Base-by-base conservation (phyloP, 495 filamentous ascomycete genomes). In the Cryomyces antarcticus region DNA sequence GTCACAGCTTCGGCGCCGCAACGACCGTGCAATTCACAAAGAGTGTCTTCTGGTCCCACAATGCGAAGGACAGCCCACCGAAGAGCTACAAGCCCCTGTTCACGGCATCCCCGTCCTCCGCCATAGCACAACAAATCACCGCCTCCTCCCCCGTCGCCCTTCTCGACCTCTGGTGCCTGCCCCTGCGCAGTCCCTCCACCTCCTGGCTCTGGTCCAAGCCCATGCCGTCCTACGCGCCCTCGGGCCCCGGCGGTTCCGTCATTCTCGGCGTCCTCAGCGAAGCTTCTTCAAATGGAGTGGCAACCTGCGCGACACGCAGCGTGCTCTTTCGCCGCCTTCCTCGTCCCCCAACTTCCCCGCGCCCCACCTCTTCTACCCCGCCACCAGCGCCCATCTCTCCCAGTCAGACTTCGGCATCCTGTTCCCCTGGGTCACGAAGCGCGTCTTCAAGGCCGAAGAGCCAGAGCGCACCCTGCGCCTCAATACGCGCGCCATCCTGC, bases 321-420 rank as follows among this genome's bases (percentile, higher is more conserved):
- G 63, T 0, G 54, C 71, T 2, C 55, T 85, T 0, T 73, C 56
- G 0, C 50, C 51, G 37, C 48, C 52, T 7, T 46, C 51, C 5
- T 30, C 17, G 4, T 38, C 47, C 5, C 33, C 46, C 24, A 28
- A 42, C 29, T 44, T 45, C 37, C 41, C 52, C 3, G 51, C 45
- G 1, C 47, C 56, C 4, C 52, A 46, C 30, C 49, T 83, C 42
- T 86, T 75, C 57, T 86, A 77, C 52, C 69, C 73, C 2, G 49
- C 57, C 7, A 51, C 58, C 7, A 74, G 70, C 4, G 80, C 80
- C 0, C 82, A 88, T 54, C 62, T 86, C 24, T 73, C 62, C 31
- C 82, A 86, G 59, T 75, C 69, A 11, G 82, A 87, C 50, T 87
- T 85, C 54, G 81, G 75, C n/a, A 53, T 83, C 7, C 57, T 88